These are phyloP conservation scores for Pythium brachiatum DNA, from an alignment of 352 stramenopile species.

Conservation along the genomic window DNA sequence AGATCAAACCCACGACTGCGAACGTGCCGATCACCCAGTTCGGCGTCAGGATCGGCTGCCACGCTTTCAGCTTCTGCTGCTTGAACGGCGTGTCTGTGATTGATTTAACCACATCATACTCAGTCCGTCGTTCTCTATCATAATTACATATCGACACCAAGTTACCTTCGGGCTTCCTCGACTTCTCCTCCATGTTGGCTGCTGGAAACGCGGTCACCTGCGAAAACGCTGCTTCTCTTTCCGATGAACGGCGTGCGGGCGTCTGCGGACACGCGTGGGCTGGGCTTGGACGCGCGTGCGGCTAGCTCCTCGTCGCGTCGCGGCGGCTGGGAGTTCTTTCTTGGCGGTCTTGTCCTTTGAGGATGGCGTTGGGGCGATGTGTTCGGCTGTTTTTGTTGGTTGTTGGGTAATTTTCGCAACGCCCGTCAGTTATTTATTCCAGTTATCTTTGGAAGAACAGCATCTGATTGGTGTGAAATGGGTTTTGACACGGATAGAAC, in stretches of 20 bases:
- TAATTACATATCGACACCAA: not conserved
- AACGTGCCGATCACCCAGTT: conserved; percentile 95
- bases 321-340: not conserved
- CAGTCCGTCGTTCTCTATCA: not conserved
- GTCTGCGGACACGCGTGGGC: not conserved
- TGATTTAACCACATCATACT: conserved; percentile 1
- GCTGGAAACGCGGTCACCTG: not conserved
- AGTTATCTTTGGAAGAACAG: conserved; percentile 6
- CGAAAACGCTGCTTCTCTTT: not conserved
- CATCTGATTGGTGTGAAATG: conserved; percentile 13
- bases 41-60: conserved; percentile 96
- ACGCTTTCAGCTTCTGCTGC: conserved; percentile 91
- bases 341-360: conserved; percentile 21
- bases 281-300: not conserved
- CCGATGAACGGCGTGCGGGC: not conserved
- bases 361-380: conserved; percentile 1
- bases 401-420: conserved; percentile 2
- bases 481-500: not conserved
- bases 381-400: conserved; percentile 17
- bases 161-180: conserved; percentile 78
- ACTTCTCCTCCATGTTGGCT: conserved; percentile 79
- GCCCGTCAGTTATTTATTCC: conserved; percentile 2
- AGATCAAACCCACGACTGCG: conserved; percentile 91
- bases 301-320: conserved; percentile 26
- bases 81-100: conserved; percentile 82